phyloP scores from a whole-genome alignment of 2,329 filamentous ascomycete genomes.

The Fusarium tuaranense region DNA sequence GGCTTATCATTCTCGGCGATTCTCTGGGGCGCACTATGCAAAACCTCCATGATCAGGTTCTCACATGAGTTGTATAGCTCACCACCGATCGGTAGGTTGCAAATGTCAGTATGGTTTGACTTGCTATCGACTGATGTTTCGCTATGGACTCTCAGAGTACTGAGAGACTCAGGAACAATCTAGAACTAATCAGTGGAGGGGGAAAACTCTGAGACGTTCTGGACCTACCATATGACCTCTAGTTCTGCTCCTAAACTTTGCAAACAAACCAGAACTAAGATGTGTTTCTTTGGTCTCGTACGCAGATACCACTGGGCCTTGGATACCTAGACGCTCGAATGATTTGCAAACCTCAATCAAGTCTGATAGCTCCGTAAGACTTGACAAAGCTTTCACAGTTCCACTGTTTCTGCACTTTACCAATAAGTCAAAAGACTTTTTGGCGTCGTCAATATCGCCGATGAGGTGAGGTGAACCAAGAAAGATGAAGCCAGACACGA shows the following conservation, averaged over 20 bases:
- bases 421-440: background rate
- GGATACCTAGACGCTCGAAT: background rate
- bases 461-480: background rate
- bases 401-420: background rate
- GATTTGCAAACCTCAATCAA: background rate
- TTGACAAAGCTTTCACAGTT: background rate
- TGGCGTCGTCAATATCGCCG: background rate
- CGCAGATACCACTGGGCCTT: background rate
- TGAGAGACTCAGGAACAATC: background rate
- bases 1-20: background rate
- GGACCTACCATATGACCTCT: background rate
- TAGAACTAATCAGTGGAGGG: background rate
- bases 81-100: background rate
- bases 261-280: background rate
- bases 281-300: background rate
- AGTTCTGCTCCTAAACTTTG: background rate
- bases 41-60: background rate
- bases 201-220: background rate
- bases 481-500: background rate
- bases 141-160: background rate
- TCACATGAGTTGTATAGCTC: background rate
- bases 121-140: background rate
- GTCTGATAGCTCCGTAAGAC: background rate
- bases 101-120: background rate
- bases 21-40: background rate